Conservation (phyloP, 495 filamentous ascomycete species). For the Hypoxylon fragiforme region DNA sequence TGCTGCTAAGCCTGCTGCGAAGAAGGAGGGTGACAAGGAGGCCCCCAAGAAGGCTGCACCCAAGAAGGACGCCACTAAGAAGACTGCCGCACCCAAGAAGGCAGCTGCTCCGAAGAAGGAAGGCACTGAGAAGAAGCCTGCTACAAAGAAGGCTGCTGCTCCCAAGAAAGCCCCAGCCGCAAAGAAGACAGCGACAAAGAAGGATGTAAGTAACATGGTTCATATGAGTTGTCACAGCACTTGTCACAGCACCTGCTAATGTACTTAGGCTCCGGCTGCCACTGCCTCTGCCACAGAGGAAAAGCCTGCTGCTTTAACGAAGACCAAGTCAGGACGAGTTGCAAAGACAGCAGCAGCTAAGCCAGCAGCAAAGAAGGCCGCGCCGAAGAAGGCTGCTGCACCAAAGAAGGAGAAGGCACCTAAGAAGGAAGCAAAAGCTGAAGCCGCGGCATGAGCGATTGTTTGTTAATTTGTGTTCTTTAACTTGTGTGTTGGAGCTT, state of each 20-base stretch:
- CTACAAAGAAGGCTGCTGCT: conserved; percentile 55
- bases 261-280: conserved; percentile 44
- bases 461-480: conserved; percentile 24
- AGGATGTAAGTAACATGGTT: conserved; percentile 39
- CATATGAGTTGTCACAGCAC: background rate
- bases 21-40: conserved; percentile 54
- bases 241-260: conserved; percentile 12
- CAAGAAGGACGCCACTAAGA: conserved; percentile 46
- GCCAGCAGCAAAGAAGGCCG: conserved; percentile 62
- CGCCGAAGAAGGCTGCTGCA: conserved; percentile 60
- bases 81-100: conserved; percentile 48
- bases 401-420: conserved; percentile 67
- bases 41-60: conserved; percentile 41
- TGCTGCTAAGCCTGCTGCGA: conserved; percentile 49
- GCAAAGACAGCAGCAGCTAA: conserved; percentile 64
- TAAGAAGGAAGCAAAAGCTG: conserved; percentile 63
- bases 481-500: conserved; percentile 27
- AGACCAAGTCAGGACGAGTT: conserved; percentile 91
- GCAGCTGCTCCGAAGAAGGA: conserved; percentile 55
- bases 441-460: conserved; percentile 41
- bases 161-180: conserved; percentile 56
- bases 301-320: conserved; percentile 72
- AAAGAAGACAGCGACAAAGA: conserved; percentile 58
- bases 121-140: conserved; percentile 48
- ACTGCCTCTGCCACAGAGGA: conserved; percentile 74